phyloP scores from a whole-genome alignment of 2,329 filamentous ascomycete genomes.

The Trichoderma breve region DNA sequence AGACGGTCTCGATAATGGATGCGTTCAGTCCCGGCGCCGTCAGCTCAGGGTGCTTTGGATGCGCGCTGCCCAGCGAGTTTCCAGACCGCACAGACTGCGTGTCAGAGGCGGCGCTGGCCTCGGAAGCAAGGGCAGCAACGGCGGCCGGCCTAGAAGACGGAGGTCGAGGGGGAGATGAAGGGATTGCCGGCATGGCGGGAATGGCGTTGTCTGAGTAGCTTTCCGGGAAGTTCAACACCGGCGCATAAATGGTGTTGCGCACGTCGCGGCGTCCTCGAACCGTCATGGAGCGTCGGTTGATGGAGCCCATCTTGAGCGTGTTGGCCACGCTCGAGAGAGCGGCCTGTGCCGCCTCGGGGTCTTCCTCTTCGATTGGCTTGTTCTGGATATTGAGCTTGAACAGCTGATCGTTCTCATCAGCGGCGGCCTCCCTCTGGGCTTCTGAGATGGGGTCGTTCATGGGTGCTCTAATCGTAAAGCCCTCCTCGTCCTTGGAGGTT shows the following conservation, averaged over 20 bases:
- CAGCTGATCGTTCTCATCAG: conserved; percentile 60
- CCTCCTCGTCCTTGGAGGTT: conserved; percentile 62
- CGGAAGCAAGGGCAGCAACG: conserved; percentile 58
- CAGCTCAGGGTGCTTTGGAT: conserved; percentile 80
- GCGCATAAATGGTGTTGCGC: conserved; percentile 84
- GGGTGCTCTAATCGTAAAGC: conserved; percentile 68
- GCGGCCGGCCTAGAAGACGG: conserved; percentile 43
- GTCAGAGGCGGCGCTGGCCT: conserved; percentile 67
- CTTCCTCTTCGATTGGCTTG: conserved; percentile 73
- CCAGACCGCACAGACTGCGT: conserved; percentile 89
- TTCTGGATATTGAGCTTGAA: conserved; percentile 81
- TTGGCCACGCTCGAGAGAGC: conserved; percentile 74
- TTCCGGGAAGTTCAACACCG: conserved; percentile 42
- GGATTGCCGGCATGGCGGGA: conserved; percentile 27
- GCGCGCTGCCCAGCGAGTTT: conserved; percentile 69
- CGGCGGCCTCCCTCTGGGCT: conserved; percentile 62
- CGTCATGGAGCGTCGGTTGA: conserved; percentile 66
- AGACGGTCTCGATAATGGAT: conserved; percentile 91
- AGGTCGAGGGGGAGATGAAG: conserved; percentile 22
- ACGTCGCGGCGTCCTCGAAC: conserved; percentile 86
- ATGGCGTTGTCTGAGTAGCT: conserved; percentile 34
- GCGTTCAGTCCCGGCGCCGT: conserved; percentile 76
- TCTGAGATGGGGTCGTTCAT: conserved; percentile 66
- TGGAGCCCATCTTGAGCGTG: conserved; percentile 65
- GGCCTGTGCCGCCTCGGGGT: conserved; percentile 69